phyloP scores from a whole-genome alignment of 768 basidiomycete genomes.

The Mycena sanguinolenta region DNA sequence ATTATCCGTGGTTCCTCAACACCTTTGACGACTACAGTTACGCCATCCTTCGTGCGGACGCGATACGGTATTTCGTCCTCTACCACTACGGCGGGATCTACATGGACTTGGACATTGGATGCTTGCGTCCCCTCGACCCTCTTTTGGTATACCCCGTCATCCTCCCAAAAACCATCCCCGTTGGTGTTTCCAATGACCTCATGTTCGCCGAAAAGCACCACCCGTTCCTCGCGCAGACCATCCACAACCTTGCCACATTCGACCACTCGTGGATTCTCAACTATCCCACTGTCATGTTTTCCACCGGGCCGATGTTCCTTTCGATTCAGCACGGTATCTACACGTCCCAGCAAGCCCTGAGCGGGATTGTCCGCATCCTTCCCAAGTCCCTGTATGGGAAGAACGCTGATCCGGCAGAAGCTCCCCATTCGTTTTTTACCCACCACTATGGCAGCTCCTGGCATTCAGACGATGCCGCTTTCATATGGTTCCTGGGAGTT shows the following conservation, averaged over 20 bases:
- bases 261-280: conserved; percentile 96
- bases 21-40: conserved; percentile 95
- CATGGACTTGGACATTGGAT: conserved; percentile 97
- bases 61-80: conserved; percentile 97
- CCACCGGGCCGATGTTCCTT: conserved; percentile 99
- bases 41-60: conserved; percentile 95
- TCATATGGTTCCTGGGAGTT: conserved; percentile 90
- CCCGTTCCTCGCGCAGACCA: conserved; percentile 92
- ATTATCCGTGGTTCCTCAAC: conserved; percentile 94
- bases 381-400: conserved; percentile 99
- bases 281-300: conserved; percentile 99
- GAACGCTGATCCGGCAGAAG: conserved; percentile 86
- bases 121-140: conserved; percentile 87
- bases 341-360: conserved; percentile 72
- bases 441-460: conserved; percentile 99
- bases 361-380: conserved; percentile 86
- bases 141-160: conserved; percentile 89
- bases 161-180: conserved; percentile 95
- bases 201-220: conserved; percentile 91
- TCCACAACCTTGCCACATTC: conserved; percentile 91
- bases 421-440: conserved; percentile 93
- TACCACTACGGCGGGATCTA: conserved; percentile 96
- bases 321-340: conserved; percentile 95
- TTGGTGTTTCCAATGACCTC: conserved; percentile 97
- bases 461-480: conserved; percentile 98